A percentile compares a stretch with the other conserved stretches of the same genome.
Conservation (phyloP, 805 yeast species). For the Kuraishia borneana region DNA sequence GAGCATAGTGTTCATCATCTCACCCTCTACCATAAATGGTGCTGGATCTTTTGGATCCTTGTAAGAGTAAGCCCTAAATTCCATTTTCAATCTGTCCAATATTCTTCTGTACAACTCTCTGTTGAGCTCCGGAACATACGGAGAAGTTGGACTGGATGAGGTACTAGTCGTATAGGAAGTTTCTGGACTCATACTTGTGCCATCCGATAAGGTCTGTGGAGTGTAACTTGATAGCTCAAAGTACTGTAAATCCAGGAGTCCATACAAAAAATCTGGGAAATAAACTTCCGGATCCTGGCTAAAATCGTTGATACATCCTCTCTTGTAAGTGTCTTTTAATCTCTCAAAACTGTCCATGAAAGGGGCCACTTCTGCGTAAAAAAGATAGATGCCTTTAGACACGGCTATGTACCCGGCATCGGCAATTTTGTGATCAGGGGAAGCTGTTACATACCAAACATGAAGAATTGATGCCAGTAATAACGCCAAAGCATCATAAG, state of each 20-base stretch:
- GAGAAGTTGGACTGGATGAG: slow-evolving; percentile 2
- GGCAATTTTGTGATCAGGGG: slow-evolving; percentile 9
- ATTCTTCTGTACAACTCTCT: slow-evolving; percentile 4
- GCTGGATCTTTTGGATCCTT: background rate
- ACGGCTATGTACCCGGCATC: slow-evolving; percentile 10
- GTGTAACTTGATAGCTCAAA: background rate
- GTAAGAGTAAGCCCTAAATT: slow-evolving; percentile 11
- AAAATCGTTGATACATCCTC: slow-evolving; percentile 12
- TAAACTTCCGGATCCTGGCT: slow-evolving; percentile 7
- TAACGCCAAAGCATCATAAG: slow-evolving; percentile 8
- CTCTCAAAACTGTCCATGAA: slow-evolving; percentile 6
- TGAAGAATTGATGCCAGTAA: slow-evolving; percentile 10
- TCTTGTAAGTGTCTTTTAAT: slow-evolving; percentile 10
- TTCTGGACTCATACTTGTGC: slow-evolving; percentile 4
- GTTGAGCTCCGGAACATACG: too few species aligned
- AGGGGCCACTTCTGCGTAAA: slow-evolving; percentile 1
- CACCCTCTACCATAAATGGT: slow-evolving; percentile 1
- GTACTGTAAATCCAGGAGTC: slow-evolving; percentile 7
- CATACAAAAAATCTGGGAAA: slow-evolving; percentile 14
- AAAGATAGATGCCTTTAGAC: slow-evolving; percentile 5
- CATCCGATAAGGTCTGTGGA: background rate
- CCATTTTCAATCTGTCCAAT: slow-evolving; percentile 11
- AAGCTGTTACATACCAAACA: slow-evolving; percentile 9
- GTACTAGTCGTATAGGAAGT: background rate
- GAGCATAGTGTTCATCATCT: slow-evolving; percentile 10